phyloP scores from a whole-genome alignment of 1,284 basidiomycete genomes.

The Sutorius eximius region DNA sequence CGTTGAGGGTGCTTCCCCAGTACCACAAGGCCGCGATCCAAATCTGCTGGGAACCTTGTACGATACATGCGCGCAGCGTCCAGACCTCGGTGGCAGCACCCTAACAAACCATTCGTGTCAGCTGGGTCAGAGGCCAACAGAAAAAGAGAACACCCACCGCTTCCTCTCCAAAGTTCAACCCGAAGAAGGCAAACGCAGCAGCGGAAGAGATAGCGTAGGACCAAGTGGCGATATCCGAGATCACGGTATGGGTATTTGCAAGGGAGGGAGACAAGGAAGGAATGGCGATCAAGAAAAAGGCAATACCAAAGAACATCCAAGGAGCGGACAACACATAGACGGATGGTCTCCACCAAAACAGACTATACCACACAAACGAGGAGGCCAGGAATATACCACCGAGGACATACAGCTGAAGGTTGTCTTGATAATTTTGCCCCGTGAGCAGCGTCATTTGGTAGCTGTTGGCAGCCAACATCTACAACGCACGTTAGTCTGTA shows the following conservation, averaged over 20 bases:
- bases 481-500: constrained; percentile 7
- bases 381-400: constrained; percentile 84
- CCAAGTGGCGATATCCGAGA: constrained; percentile 84
- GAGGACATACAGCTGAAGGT: constrained; percentile 86
- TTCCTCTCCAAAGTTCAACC: constrained; percentile 94
- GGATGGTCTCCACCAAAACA: constrained; percentile 87
- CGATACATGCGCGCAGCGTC: constrained; percentile 85
- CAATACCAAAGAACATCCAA: constrained; percentile 86
- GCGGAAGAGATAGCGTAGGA: constrained; percentile 86
- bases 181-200: constrained; percentile 89
- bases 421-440: constrained; percentile 79
- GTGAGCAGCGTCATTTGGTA: constrained; percentile 91
- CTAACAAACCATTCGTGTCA: constrained; percentile 36
- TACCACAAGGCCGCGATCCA: constrained; percentile 95
- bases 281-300: constrained; percentile 87
- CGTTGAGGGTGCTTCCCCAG: constrained; percentile 83
- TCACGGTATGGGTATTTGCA: constrained; percentile 56
- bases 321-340: constrained; percentile 82
- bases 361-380: constrained; percentile 85
- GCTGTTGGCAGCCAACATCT: constrained; percentile 86
- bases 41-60: constrained; percentile 90
- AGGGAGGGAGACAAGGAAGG: constrained; percentile 74
- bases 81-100: constrained; percentile 91
- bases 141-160: constrained; percentile 53
- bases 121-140: background rate